Evolutionary conservation across 805 yeast genomes (phyloP), one percentile per base, ranked within the genome.

Genomic region (Wickerhamiella dianesei): DNA sequence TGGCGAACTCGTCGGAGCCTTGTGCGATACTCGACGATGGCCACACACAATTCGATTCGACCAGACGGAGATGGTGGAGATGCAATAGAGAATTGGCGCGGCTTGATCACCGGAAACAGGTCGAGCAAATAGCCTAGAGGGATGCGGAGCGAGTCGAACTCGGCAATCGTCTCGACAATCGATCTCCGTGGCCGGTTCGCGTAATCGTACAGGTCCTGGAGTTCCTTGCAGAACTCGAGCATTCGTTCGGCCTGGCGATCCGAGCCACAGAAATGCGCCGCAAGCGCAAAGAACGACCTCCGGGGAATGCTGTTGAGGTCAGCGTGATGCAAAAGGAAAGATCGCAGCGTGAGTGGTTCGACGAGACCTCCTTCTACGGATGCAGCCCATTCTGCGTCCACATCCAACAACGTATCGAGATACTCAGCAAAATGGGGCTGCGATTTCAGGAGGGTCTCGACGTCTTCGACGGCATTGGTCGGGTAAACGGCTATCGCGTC

Each of bases 161-260:
- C 99, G 45, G 77, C 72, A 4, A 92, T 61, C 0, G 83, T 82
- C 61, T 92, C 99, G 19, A 87, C 59, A 3, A 88, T 73, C 44
- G 95, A 86, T 53, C 99, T 64, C 52, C 96, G 72, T 3, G 97
- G 96, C 49, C 97, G 68, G 59, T 86, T 83, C n/a, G 94, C 94
- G 62, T 92, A 92, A 61, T 89, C 80, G 60, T 78, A 89, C 41
- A 88, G 64, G 46, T 84, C 95, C 59, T 89, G 87, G 45, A 81
- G 74, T 44, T 83, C 86, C 8, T 73, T 66, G 8, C 82, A 75
- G 56, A 92, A 83, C 55, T 92, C 96, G 44, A 66, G 65, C 41
- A 92, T 68, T 56, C 85, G 83, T 44, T 79, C 92, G 35, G 69
- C 66, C 56, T 89, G 96, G 48, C 89, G 69, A 48, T 82, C 92